Conservation (phyloP, 2,329 filamentous ascomycete species). For the Alternaria gansuensis region DNA sequence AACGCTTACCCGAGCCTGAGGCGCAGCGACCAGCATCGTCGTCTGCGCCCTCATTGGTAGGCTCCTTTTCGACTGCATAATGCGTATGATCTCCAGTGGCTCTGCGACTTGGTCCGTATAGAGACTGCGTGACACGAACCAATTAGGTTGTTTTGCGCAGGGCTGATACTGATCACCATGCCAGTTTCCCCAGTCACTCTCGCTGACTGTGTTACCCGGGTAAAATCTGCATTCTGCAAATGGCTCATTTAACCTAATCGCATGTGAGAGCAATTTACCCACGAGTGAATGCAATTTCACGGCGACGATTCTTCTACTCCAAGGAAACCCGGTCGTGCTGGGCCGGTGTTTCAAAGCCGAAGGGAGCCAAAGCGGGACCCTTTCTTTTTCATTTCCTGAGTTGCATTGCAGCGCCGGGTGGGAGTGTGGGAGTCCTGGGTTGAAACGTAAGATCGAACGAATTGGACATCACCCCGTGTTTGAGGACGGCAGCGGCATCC, state of each 20-base stretch:
- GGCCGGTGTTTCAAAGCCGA: constrained; percentile 25
- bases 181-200: constrained; percentile 7
- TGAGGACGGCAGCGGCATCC: constrained; percentile 30
- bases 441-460: constrained; percentile 30
- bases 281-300: constrained; percentile 8
- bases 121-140: constrained; percentile 33
- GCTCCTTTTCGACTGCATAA: constrained; percentile 13
- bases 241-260: constrained; percentile 24
- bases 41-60: constrained; percentile 10
- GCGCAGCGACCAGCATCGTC: constrained; percentile 9
- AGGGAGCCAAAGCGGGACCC: constrained; percentile 24
- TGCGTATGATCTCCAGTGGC: constrained; percentile 28
- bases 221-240: background rate
- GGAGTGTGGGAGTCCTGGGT: constrained; percentile 18
- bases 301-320: constrained; percentile 9
- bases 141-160: constrained; percentile 29
- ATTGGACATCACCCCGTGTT: constrained; percentile 28
- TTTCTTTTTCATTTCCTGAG: constrained; percentile 23
- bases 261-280: constrained; percentile 14
- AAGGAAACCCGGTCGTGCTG: constrained; percentile 13
- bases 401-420: constrained; percentile 15
- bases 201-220: constrained; percentile 9
- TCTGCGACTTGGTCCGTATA: constrained; percentile 41
- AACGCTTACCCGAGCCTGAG: constrained; percentile 15
- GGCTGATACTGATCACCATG: constrained; percentile 38